These are phyloP conservation scores for Cystobasidium onofrii DNA, from an alignment of 768 basidiomycete genomes.

Conservation along the genomic window DNA sequence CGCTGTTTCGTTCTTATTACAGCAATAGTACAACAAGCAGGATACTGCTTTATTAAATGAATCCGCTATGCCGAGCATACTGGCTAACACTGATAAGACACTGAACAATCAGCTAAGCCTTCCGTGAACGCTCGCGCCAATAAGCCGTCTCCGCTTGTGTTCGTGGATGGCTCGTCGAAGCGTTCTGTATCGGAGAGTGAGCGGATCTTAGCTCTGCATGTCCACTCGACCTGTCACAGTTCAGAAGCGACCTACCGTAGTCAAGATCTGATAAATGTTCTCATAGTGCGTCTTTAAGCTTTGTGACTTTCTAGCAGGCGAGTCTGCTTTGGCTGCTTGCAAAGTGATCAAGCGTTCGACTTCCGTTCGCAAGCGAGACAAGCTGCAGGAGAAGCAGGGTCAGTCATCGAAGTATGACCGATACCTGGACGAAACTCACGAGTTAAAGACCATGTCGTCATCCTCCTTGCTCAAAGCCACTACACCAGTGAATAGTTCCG, in stretches of 20 bases:
- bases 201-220: background rate
- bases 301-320: slow-evolving; percentile 9
- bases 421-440: slow-evolving; percentile 52
- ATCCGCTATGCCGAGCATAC: no score
- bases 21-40: background rate
- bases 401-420: background rate
- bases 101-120: slow-evolving; percentile 2
- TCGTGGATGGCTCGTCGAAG: slow-evolving; percentile 24
- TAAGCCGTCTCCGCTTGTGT: slow-evolving; percentile 29
- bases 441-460: slow-evolving; percentile 92
- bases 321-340: slow-evolving; percentile 27
- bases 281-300: slow-evolving; percentile 29
- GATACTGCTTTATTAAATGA: no score
- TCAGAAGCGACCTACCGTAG: background rate
- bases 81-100: no score
- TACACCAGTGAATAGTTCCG: slow-evolving; percentile 70
- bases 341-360: slow-evolving; percentile 14
- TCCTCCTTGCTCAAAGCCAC: slow-evolving; percentile 73
- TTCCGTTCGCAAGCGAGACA: slow-evolving; percentile 31
- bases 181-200: slow-evolving; percentile 6
- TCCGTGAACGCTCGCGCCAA: slow-evolving; percentile 23
- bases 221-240: background rate
- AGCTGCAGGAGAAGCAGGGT: background rate
- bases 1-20: no score
- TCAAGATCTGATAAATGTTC: slow-evolving; percentile 17